These are phyloP conservation scores for Bolboschoenus planiculmis DNA, from an alignment of 176 grass and related monocot species.

Conservation along the genomic window DNA sequence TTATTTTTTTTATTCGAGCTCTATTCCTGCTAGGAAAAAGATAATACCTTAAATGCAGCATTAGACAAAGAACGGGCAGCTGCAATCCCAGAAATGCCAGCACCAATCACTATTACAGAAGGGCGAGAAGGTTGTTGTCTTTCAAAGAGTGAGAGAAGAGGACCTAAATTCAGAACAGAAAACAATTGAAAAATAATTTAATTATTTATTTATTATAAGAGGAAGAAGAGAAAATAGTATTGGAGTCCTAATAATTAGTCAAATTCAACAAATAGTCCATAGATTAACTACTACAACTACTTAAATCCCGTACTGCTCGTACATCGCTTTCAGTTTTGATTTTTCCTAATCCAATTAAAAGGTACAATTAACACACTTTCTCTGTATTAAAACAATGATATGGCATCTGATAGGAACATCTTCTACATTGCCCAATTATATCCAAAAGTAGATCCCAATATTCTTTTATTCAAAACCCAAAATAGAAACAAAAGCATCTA, in stretches of 20 bases:
- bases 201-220: not conserved
- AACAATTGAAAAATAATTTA: not conserved
- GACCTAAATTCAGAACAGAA: conserved; percentile 32
- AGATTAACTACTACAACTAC: not conserved
- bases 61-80: conserved; percentile 68
- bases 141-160: conserved; percentile 73
- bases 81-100: conserved; percentile 93
- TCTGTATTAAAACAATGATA: not conserved
- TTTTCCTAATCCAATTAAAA: not conserved
- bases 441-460: not conserved
- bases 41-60: conserved; percentile 78
- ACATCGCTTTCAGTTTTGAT: conserved; percentile 2
- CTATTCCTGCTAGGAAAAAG: not conserved
- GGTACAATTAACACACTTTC: not conserved
- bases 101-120: conserved; percentile 92
- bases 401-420: not conserved
- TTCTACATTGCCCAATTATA: not conserved
- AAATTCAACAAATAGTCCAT: not conserved
- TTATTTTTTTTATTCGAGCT: no score
- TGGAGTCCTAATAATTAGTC: not conserved
- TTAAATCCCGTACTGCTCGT: not conserved
- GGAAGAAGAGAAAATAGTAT: not conserved
- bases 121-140: conserved; percentile 54
- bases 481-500: not conserved
- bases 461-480: not conserved